Evolutionary conservation across 805 yeast species (phyloP), one percentile per base, ranked within the genome.

Genomic region (Diddensiella transvaalensis): DNA sequence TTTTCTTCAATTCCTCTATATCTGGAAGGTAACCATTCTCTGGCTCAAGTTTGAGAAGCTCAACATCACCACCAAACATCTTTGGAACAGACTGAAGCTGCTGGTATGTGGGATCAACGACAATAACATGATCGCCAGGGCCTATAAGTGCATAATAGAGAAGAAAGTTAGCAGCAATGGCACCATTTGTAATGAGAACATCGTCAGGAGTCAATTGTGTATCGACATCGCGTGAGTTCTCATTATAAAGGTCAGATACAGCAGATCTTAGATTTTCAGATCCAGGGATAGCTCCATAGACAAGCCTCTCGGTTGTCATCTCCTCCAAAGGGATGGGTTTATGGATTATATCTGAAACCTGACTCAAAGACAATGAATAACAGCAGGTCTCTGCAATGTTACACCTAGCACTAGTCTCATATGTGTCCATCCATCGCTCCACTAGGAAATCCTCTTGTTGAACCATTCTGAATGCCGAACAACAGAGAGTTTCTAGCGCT

Each of bases 311-410:
- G 10, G 57, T 39, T 4, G 58, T 22, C 4, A 72, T 30, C 19
- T 52, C 44, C 6, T 63, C 57, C 3, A 56, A 23, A 22, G 61
- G 60, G 29, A 68, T 59, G 6, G 53, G 51, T 6, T 53, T 53
- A 8, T 64, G 67, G 1, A 64, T 45, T 23, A 73, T 48, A 15
- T 61, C 33, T 36, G 63, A 65, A 3, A 77, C 50, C 23, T 76
- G 75, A 15, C 61, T 51, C 29, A 78, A 52, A 8, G 73, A 61
- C 37, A 78, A 44, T 2, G 80, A 73, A 49, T 68, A 66, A 51
- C 74, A 72, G 55, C 83, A 78, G 1, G 81, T 75, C 57, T 78
- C 82, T 13, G 77, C 82, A 55, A 76, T 57, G 55, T 77, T 78
- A 60, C 59, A 62, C 10, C 53, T 53, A 32, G 72, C 66, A 24